Evolutionary conservation across 2,329 filamentous ascomycete genomes (phyloP).

Genomic region (Fusarium sp.): DNA sequence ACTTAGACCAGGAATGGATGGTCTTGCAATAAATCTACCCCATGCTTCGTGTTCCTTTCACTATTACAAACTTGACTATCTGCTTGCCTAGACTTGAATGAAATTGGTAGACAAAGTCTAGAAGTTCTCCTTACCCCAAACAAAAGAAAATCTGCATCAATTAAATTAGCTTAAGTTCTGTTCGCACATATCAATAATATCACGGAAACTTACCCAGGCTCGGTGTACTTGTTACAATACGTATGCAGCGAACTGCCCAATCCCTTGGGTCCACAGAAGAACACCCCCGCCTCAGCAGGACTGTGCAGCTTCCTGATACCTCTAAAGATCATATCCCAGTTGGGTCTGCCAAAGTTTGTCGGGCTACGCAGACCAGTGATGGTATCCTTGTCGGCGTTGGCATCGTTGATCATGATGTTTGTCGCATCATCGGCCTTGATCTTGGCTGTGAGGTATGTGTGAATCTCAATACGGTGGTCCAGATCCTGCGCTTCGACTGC

Average conservation of each 20-base stretch:
- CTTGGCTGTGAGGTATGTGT: slow-evolving; percentile 87
- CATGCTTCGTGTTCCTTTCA: slow-evolving; percentile 1
- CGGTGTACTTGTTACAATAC: slow-evolving; percentile 89
- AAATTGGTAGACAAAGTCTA: slow-evolving; percentile 2
- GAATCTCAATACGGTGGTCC: slow-evolving; percentile 86
- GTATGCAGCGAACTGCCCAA: slow-evolving; percentile 80
- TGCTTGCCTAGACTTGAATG: neutral
- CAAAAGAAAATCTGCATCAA: slow-evolving; percentile 65
- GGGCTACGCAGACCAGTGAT: slow-evolving; percentile 84
- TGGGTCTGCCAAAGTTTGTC: slow-evolving; percentile 86
- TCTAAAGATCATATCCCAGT: slow-evolving; percentile 92
- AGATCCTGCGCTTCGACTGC: slow-evolving; percentile 89
- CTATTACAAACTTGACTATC: slow-evolving; percentile 25
- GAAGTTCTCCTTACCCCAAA: slow-evolving; percentile 75
- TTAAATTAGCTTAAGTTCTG: slow-evolving; percentile 42
- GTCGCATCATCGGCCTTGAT: slow-evolving; percentile 87
- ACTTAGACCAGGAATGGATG: slow-evolving; percentile 9
- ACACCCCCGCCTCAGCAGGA: slow-evolving; percentile 78
- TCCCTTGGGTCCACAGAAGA: slow-evolving; percentile 87
- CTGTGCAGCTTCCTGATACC: slow-evolving; percentile 81
- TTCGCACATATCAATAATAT: slow-evolving; percentile 1
- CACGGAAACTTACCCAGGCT: slow-evolving; percentile 70
- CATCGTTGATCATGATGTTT: slow-evolving; percentile 93
- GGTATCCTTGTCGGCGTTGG: slow-evolving; percentile 83
- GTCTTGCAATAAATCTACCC: slow-evolving; percentile 12